A percentile compares a stretch with the other conserved stretches of the same genome.
These are phyloP conservation scores for Entophlyctis luteolus DNA, from an alignment of 192 early-diverging fungal genomes.

Conservation along the genomic window DNA sequence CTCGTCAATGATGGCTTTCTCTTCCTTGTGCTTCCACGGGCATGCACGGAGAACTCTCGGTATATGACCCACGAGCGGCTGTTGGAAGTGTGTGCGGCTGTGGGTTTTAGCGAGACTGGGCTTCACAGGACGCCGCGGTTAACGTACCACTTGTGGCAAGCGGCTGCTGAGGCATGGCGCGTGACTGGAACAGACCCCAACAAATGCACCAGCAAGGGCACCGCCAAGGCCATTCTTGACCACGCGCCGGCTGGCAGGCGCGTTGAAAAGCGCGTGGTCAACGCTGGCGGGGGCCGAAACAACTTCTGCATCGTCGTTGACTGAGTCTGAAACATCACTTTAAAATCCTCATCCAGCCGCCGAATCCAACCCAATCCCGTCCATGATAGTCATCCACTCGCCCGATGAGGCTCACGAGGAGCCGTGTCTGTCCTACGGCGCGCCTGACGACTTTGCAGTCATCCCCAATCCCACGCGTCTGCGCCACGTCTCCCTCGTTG, in stretches of 20 bases:
- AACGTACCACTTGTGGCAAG: conserved; percentile 72
- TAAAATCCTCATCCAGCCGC: no score
- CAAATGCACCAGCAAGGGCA: not conserved
- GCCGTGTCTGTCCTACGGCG: conserved; percentile 9
- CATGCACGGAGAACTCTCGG: conserved; percentile 79
- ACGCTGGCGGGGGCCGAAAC: conserved; percentile 61
- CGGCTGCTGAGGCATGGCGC: conserved; percentile 7
- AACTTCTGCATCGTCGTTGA: conserved; percentile 74
- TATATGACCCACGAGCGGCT: conserved; percentile 78
- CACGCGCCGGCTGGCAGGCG: not conserved
- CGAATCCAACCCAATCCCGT: no score
- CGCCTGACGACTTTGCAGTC: not conserved
- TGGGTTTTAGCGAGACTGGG: conserved; percentile 62
- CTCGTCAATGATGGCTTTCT: conserved; percentile 56
- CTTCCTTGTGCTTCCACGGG: conserved; percentile 75
- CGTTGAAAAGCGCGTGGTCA: conserved; percentile 60
- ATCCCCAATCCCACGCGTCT: not conserved
- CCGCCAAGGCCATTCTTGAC: conserved; percentile 20
- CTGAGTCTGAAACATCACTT: no score
- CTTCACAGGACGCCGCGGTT: conserved; percentile 70
- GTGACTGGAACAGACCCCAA: not conserved
- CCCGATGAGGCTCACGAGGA: conserved; percentile 19
- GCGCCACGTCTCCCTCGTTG: not conserved
- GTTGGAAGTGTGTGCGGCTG: conserved; percentile 52
- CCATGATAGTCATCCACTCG: conserved; percentile 12